phyloP scores from a whole-genome alignment of 805 yeast species.

The Pichia insulana region DNA sequence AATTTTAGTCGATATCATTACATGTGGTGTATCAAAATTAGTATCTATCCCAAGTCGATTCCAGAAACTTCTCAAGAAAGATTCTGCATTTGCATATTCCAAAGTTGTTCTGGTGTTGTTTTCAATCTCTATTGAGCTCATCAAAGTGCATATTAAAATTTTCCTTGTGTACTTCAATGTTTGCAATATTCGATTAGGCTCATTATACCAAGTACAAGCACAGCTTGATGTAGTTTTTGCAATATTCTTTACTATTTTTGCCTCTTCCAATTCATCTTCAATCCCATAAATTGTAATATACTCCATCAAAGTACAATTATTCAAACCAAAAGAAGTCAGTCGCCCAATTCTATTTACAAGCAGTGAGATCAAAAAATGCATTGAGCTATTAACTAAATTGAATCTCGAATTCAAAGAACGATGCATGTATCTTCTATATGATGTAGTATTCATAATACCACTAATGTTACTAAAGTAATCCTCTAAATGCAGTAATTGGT shows the following conservation, averaged over 20 bases:
- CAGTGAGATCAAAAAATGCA: slow-evolving; percentile 6
- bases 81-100: background rate
- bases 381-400: slow-evolving; percentile 5
- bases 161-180: slow-evolving; percentile 2
- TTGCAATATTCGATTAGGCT: slow-evolving; percentile 2
- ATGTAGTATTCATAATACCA: background rate
- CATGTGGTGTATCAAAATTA: background rate
- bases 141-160: slow-evolving; percentile 3
- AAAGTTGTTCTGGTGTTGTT: background rate
- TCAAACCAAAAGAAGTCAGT: background rate
- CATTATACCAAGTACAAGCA: slow-evolving; percentile 8
- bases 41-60: slow-evolving; percentile 5
- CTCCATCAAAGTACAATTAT: slow-evolving; percentile 5
- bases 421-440: background rate
- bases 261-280: slow-evolving; percentile 6
- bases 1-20: slow-evolving; percentile 3
- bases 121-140: slow-evolving; percentile 3
- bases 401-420: background rate
- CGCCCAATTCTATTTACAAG: slow-evolving; percentile 4
- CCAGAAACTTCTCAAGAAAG: too few relatives aligned
- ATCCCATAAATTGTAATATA: slow-evolving; percentile 8
- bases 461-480: background rate
- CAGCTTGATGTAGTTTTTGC: slow-evolving; percentile 2
- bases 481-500: background rate
- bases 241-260: slow-evolving; percentile 4